Evolutionary conservation across 2,329 filamentous ascomycete genomes (phyloP).

Genomic region (Botrytis galanthina): DNA sequence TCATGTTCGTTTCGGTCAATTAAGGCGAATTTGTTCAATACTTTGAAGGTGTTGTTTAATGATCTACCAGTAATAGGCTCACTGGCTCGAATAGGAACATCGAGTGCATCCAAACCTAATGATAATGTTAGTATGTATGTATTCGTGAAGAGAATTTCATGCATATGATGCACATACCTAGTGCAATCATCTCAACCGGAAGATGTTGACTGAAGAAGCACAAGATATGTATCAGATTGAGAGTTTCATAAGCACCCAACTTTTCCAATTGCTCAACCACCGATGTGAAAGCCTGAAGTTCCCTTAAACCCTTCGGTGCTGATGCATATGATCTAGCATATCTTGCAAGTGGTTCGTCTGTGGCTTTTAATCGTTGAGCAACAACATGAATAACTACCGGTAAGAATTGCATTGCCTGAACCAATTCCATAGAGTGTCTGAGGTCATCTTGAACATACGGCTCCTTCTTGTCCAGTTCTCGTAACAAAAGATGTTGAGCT

Average conservation of each 20-base stretch:
- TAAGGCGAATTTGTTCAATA: slow-evolving; percentile 52
- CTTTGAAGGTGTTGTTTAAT: slow-evolving; percentile 48
- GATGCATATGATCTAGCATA: slow-evolving; percentile 58
- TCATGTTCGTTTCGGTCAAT: slow-evolving; percentile 51
- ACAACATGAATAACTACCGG: slow-evolving; percentile 68
- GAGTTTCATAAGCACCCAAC: slow-evolving; percentile 50
- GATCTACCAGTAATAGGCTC: slow-evolving; percentile 38
- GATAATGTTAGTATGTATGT: slow-evolving; percentile 12
- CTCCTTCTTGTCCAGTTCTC: slow-evolving; percentile 58
- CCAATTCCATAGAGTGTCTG: slow-evolving; percentile 58
- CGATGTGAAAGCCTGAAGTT: slow-evolving; percentile 47
- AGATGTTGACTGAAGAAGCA: slow-evolving; percentile 64
- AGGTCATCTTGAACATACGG: slow-evolving; percentile 53
- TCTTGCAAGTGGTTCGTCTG: slow-evolving; percentile 58
- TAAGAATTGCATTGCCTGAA: slow-evolving; percentile 61
- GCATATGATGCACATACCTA: slow-evolving; percentile 44
- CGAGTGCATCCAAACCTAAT: slow-evolving; percentile 46
- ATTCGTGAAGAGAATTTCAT: neutral
- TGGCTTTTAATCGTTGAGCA: slow-evolving; percentile 59
- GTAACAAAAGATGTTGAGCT: slow-evolving; percentile 59
- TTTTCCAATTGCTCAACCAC: slow-evolving; percentile 51
- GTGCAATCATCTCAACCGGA: slow-evolving; percentile 62
- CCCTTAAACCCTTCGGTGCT: slow-evolving; percentile 51
- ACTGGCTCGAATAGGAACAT: slow-evolving; percentile 48
- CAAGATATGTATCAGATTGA: slow-evolving; percentile 63